Conservation (phyloP, 805 yeast genomes). For the Wickerhamiella alocasiicola region DNA sequence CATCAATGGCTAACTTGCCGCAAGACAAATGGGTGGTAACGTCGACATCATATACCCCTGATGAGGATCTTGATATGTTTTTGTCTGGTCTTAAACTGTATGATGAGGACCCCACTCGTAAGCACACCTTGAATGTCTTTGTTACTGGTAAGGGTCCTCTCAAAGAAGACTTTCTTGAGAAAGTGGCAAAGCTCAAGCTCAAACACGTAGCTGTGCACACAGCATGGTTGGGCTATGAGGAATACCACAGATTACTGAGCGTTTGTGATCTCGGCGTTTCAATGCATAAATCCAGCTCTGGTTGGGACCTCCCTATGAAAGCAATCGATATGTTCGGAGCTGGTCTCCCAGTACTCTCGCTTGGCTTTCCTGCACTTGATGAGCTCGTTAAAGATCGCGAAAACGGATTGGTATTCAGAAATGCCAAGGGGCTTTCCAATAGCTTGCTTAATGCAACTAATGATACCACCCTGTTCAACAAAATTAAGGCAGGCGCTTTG, state of each 20-base stretch:
- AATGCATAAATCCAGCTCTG: slow-evolving; percentile 81
- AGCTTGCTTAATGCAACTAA: slow-evolving; percentile 28
- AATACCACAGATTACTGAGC: slow-evolving; percentile 64
- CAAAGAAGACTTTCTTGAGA: slow-evolving; percentile 37
- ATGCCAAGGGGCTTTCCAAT: slow-evolving; percentile 34
- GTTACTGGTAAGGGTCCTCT: slow-evolving; percentile 97
- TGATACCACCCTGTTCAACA: slow-evolving; percentile 25
- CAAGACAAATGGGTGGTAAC: slow-evolving; percentile 64
- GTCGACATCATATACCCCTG: slow-evolving; percentile 91
- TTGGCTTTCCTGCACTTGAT: slow-evolving; percentile 60
- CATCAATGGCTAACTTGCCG: slow-evolving; percentile 32
- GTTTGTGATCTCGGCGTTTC: slow-evolving; percentile 83
- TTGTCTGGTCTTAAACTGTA: slow-evolving; percentile 55
- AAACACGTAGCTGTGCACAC: slow-evolving; percentile 43
- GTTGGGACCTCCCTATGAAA: slow-evolving; percentile 94
- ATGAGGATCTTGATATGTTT: slow-evolving; percentile 69
- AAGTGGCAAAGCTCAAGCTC: slow-evolving; percentile 36
- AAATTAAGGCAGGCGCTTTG: slow-evolving; percentile 55
- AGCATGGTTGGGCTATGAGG: slow-evolving; percentile 66
- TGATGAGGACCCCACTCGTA: slow-evolving; percentile 28
- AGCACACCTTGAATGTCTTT: slow-evolving; percentile 48
- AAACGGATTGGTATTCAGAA: slow-evolving; percentile 54
- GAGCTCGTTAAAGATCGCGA: slow-evolving; percentile 60
- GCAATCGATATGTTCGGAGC: slow-evolving; percentile 93
- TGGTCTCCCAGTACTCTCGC: slow-evolving; percentile 80